Evolutionary conservation across 2,329 filamentous ascomycete genomes (phyloP).

Genomic region (Pyricularia pennisetigena): DNA sequence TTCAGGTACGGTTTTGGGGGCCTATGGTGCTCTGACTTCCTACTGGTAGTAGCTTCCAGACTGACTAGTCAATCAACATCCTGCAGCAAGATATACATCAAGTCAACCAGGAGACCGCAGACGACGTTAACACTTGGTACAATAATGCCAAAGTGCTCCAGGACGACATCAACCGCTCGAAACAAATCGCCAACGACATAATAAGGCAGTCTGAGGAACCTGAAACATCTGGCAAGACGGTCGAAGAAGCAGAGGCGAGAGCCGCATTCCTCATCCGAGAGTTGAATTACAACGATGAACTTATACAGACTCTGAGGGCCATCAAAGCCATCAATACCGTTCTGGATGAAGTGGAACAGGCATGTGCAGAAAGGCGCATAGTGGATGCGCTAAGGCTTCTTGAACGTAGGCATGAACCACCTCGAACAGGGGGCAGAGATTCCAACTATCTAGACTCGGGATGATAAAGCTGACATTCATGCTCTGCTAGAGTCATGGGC

Average conservation of each 20-base stretch:
- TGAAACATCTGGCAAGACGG: conserved; percentile 39
- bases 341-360: conserved; percentile 50
- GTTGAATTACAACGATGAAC: conserved; percentile 47
- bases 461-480: background rate
- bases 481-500: conserved; percentile 39
- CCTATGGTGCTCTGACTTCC: conserved; percentile 4
- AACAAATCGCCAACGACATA: conserved; percentile 71
- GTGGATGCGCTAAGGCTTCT: conserved; percentile 47
- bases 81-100: conserved; percentile 60
- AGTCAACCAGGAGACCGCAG: conserved; percentile 67
- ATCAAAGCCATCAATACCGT: conserved; percentile 50
- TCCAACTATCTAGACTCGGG: background rate
- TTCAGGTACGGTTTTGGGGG: conserved; percentile 27
- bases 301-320: conserved; percentile 37
- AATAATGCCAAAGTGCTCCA: conserved; percentile 74
- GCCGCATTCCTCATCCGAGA: conserved; percentile 48
- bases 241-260: conserved; percentile 42
- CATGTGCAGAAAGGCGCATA: conserved; percentile 42
- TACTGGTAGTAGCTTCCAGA: background rate
- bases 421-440: background rate
- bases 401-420: conserved; percentile 34
- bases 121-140: conserved; percentile 81
- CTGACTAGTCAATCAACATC: background rate
- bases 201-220: conserved; percentile 63
- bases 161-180: conserved; percentile 73